phyloP scores from a whole-genome alignment of 805 yeast genomes.

The Starmerella sirachaensis region DNA sequence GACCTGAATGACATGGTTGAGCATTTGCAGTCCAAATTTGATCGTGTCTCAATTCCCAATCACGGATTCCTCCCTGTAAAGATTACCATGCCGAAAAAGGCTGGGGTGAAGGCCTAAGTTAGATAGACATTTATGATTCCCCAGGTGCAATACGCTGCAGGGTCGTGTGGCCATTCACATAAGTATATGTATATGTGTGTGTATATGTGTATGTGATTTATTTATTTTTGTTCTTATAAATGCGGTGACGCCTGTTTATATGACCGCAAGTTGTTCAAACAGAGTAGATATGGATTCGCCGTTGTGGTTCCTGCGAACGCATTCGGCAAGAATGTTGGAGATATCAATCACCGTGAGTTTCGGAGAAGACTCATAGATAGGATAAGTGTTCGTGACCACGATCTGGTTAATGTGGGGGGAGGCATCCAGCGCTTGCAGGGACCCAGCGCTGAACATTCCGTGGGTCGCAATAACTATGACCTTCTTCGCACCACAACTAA shows the following conservation, averaged over 20 bases:
- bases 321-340: conserved; percentile 91
- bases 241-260: background rate
- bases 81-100: conserved; percentile 15
- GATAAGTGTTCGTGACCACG: conserved; percentile 93
- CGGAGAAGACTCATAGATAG: conserved; percentile 54
- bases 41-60: conserved; percentile 82
- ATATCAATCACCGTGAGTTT: conserved; percentile 85
- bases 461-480: conserved; percentile 92
- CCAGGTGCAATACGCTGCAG: too few relatives aligned
- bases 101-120: too few relatives aligned
- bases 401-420: conserved; percentile 79
- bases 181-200: background rate
- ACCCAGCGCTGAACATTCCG: conserved; percentile 81
- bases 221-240: background rate
- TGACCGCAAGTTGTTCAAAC: conserved; percentile 66
- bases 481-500: conserved; percentile 90
- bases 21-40: conserved; percentile 66
- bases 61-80: conserved; percentile 34
- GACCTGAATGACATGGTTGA: conserved; percentile 83
- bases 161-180: background rate
- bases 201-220: background rate
- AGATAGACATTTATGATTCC: too few relatives aligned
- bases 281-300: conserved; percentile 93
- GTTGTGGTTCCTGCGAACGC: conserved; percentile 95
- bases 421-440: conserved; percentile 65